Evolutionary conservation across 208 protist species (phyloP), one percentile per base, ranked within the genome.

Genomic region (Leishmania gerbilli): DNA sequence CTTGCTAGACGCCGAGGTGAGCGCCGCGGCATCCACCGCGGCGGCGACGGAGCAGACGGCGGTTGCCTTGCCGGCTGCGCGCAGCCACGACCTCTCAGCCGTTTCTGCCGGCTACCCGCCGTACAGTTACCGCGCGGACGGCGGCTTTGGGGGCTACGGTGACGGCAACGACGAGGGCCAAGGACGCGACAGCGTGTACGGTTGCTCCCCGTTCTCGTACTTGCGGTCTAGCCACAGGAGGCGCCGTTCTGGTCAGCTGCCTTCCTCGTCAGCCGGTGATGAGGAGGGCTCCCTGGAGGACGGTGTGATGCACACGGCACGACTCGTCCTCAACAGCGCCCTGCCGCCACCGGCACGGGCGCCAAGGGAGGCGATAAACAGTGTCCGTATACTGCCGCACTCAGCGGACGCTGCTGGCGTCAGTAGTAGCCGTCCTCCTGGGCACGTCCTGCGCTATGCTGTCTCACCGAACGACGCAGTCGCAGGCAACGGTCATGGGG

Each of bases 281-380:
- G 24, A 27, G 0, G 1, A n/a, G 19, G 74, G 21, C 13, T 62
- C 53, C 7, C 47, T 82, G 1, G 78, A 82, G 21, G 47, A 71
- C 1, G 62, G 42, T 55, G 74, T 81, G 42, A 65, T 78, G 65
- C 80, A 88, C 77, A 80, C 80, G 45, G 77, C 84, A 6, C 74
- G 60, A 8, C 80, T 86, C 55, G 78, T 86, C 55, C 82, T 72
- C 67, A 78, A 82, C 45, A 88, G 85, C 53, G 74, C 51, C 11
- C 60, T 88, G 53, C 85, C 85, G 19, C 85, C 85, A 2, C 85
- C 85, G 49, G 71, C 74, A 27, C 81, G 53, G 72, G 62, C 53
- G 31, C 58, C 62, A 24, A 37, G 69, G 64, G 45, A 67, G 71
- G 76, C 40, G 51, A 55, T 55, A 3, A 37, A 19, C 42, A 58